These are phyloP conservation scores for Arctostaphylos glauca DNA, from an alignment of 148 eudicot species.

Conservation along the genomic window DNA sequence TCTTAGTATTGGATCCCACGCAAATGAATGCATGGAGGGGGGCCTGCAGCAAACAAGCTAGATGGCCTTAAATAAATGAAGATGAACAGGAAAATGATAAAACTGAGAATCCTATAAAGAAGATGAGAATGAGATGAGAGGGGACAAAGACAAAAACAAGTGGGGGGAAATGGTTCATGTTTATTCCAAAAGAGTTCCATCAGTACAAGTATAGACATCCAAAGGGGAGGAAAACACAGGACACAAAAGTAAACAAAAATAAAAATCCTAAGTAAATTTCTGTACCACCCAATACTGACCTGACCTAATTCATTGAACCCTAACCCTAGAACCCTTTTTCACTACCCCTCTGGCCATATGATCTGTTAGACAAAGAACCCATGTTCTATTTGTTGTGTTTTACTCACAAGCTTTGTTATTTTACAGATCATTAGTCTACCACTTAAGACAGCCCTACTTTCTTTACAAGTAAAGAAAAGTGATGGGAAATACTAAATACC, in stretches of 20 bases:
- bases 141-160: constrained; percentile 6
- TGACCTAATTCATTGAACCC: constrained; percentile 17
- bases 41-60: not conserved
- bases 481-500: constrained; percentile 24
- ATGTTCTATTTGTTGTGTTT: constrained; percentile 27
- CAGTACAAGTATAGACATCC: constrained; percentile 32
- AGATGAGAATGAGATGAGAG: not conserved
- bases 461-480: constrained; percentile 37
- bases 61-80: constrained; percentile 19
- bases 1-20: too few species aligned
- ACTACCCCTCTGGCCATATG: constrained; percentile 20
- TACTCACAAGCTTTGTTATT: constrained; percentile 31
- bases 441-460: constrained; percentile 31
- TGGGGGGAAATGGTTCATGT: constrained; percentile 12
- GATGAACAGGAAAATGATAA: constrained; percentile 9
- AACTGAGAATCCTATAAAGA: not conserved
- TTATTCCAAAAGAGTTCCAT: constrained; percentile 26
- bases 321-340: constrained; percentile 7
- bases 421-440: constrained; percentile 42
- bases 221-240: constrained; percentile 21
- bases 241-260: not conserved
- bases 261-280: constrained; percentile 5
- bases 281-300: constrained; percentile 20
- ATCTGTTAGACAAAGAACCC: constrained; percentile 35
- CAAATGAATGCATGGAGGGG: too few species aligned